phyloP scores from a whole-genome alignment of 371 early-diverging fungal species.

The Mucor piriformis region DNA sequence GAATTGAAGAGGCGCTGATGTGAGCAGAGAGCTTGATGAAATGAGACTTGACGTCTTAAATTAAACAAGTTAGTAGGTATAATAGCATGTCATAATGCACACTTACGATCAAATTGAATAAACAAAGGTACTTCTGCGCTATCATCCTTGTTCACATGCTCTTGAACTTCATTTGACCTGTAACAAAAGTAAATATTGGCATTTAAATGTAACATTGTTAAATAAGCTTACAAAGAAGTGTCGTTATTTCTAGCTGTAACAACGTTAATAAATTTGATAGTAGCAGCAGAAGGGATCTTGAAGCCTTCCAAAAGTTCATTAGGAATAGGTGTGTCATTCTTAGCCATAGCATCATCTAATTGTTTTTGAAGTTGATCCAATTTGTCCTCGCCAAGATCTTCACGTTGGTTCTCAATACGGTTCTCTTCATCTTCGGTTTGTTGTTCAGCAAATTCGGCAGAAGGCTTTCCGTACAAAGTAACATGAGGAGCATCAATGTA shows the following conservation, averaged over 20 bases:
- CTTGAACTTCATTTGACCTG: conserved; percentile 57
- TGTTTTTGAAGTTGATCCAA: conserved; percentile 53
- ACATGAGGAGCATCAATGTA: conserved; percentile 58
- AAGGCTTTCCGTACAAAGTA: conserved; percentile 63
- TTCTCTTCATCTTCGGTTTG: conserved; percentile 58
- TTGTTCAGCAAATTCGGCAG: conserved; percentile 62
- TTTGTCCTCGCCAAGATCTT: conserved; percentile 54
- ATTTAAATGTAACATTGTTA: not conserved
- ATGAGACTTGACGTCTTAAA: conserved; percentile 60
- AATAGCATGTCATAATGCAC: not conserved
- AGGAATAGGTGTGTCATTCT: conserved; percentile 62
- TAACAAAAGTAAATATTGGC: not conserved
- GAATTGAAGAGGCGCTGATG: conserved; percentile 52
- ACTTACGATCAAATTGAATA: conserved; percentile 69
- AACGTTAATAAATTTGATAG: conserved; percentile 66
- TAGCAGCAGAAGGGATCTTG: conserved; percentile 59
- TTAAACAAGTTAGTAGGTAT: not conserved
- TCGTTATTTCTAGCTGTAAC: conserved; percentile 58
- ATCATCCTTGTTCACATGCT: conserved; percentile 52
- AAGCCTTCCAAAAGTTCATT: conserved; percentile 61
- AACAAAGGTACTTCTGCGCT: conserved; percentile 58
- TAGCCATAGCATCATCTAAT: conserved; percentile 56
- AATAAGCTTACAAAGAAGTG: conserved; percentile 44
- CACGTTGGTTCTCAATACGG: conserved; percentile 59
- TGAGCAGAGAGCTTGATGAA: conserved; percentile 59